phyloP scores from a whole-genome alignment of 306 rosid genomes.

The Trifolium subterraneum region DNA sequence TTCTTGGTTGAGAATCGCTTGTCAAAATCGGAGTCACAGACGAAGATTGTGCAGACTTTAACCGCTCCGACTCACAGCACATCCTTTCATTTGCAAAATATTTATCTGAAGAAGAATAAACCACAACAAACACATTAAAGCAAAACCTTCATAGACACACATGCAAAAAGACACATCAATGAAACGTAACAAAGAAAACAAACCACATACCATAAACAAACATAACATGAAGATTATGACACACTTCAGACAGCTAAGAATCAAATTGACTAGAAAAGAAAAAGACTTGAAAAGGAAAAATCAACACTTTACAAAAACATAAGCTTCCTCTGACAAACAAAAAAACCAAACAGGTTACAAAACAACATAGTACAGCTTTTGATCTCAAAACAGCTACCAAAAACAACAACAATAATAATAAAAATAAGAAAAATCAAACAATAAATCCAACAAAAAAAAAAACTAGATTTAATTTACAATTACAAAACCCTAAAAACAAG shows the following conservation, averaged over 20 bases:
- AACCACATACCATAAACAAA: background rate
- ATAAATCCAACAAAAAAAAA: slow-evolving; percentile 26
- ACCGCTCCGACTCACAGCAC: slow-evolving; percentile 60
- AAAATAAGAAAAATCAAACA: background rate
- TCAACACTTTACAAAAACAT: background rate
- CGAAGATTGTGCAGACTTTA: slow-evolving; percentile 42
- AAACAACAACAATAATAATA: slow-evolving; percentile 3
- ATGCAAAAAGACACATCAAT: background rate
- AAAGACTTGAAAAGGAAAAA: slow-evolving; percentile 1
- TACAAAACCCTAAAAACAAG: slow-evolving; percentile 12
- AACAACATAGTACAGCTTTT: slow-evolving; percentile 1
- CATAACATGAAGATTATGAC: background rate
- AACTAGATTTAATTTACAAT: slow-evolving; percentile 28
- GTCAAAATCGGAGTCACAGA: too few relatives aligned
- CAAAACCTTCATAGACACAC: slow-evolving; percentile 19
- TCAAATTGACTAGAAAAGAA: slow-evolving; percentile 6
- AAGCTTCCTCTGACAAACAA: background rate
- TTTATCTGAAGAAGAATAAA: slow-evolving; percentile 43
- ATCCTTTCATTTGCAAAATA: slow-evolving; percentile 56
- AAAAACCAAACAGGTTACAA: background rate
- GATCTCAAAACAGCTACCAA: slow-evolving; percentile 3
- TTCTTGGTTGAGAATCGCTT: slow-evolving; percentile 31
- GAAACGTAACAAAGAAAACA: background rate
- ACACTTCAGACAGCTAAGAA: slow-evolving; percentile 14
- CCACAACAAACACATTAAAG: slow-evolving; percentile 19